Evolutionary conservation across 2,329 filamentous ascomycete species (phyloP).

Genomic region (Phaeoacremonium minimum): DNA sequence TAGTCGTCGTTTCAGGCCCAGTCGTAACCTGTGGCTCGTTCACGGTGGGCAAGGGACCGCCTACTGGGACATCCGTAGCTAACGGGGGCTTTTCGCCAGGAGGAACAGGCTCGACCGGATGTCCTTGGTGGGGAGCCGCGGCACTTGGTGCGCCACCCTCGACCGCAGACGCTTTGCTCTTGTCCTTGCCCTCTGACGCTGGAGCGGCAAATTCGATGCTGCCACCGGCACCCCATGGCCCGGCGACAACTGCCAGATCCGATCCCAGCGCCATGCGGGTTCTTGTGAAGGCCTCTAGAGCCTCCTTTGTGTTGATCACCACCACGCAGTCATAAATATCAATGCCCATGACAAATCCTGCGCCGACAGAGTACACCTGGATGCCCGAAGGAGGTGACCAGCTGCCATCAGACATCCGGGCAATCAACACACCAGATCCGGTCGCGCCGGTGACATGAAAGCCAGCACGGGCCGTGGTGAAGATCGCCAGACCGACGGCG

Average conservation of each 20-base stretch:
- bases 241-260: slow-evolving; percentile 72
- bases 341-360: slow-evolving; percentile 76
- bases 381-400: slow-evolving; percentile 85
- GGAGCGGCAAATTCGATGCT: slow-evolving; percentile 56
- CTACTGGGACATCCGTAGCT: slow-evolving; percentile 15
- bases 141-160: not conserved
- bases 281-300: slow-evolving; percentile 72
- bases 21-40: slow-evolving; percentile 60
- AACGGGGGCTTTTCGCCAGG: slow-evolving; percentile 5
- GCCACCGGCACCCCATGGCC: slow-evolving; percentile 66
- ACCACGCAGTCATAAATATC: slow-evolving; percentile 89
- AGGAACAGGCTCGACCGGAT: slow-evolving; percentile 1
- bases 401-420: slow-evolving; percentile 56
- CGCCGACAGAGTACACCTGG: slow-evolving; percentile 72
- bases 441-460: slow-evolving; percentile 63
- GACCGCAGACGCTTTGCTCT: slow-evolving; percentile 7
- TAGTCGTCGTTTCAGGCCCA: not conserved
- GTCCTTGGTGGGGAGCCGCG: slow-evolving; percentile 1
- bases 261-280: slow-evolving; percentile 73
- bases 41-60: slow-evolving; percentile 18
- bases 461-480: slow-evolving; percentile 65
- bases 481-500: slow-evolving; percentile 67
- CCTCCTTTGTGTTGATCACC: slow-evolving; percentile 75
- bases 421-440: slow-evolving; percentile 62
- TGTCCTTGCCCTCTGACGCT: slow-evolving; percentile 9